These are phyloP conservation scores for Tolypocladium sp. DNA, from an alignment of 2,329 filamentous ascomycete species.

Conservation along the genomic window DNA sequence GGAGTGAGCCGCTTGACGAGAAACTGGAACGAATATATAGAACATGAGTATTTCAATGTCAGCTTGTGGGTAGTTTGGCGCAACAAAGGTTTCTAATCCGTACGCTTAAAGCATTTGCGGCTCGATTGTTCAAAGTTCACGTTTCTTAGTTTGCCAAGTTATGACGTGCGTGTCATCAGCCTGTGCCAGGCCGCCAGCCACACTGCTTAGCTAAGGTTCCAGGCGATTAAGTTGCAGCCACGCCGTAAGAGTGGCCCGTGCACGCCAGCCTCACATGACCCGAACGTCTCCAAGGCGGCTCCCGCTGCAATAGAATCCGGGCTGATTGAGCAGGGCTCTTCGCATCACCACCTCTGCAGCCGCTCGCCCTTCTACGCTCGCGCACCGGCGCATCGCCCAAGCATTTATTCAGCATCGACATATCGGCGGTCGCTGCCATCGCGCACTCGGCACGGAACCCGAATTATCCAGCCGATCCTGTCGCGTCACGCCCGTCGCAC, in stretches of 20 bases:
- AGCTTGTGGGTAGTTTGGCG: conserved; percentile 2
- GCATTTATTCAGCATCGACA: not conserved
- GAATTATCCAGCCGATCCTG: not conserved
- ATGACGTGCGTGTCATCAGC: not conserved
- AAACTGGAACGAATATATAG: conserved; percentile 1
- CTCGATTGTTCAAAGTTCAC: not conserved
- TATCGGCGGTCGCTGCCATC: not conserved
- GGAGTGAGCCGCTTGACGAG: not conserved
- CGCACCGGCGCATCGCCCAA: not conserved
- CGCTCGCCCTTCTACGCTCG: not conserved
- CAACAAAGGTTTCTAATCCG: not conserved
- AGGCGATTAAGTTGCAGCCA: not conserved
- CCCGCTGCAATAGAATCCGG: not conserved
- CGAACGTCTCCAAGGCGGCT: conserved; percentile 7
- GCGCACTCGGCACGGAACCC: not conserved
- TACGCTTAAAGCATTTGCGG: not conserved
- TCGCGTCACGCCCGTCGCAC: not conserved
- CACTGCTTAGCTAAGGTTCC: not conserved
- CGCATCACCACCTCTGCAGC: conserved; percentile 1
- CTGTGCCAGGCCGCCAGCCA: not conserved
- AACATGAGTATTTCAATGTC: not conserved
- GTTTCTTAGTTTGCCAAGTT: not conserved
- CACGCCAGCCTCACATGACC: conserved; percentile 22
- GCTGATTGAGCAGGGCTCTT: not conserved
- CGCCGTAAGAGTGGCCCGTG: conserved; percentile 12